Conservation (phyloP, 805 yeast genomes). For the Ogataea angusta region DNA sequence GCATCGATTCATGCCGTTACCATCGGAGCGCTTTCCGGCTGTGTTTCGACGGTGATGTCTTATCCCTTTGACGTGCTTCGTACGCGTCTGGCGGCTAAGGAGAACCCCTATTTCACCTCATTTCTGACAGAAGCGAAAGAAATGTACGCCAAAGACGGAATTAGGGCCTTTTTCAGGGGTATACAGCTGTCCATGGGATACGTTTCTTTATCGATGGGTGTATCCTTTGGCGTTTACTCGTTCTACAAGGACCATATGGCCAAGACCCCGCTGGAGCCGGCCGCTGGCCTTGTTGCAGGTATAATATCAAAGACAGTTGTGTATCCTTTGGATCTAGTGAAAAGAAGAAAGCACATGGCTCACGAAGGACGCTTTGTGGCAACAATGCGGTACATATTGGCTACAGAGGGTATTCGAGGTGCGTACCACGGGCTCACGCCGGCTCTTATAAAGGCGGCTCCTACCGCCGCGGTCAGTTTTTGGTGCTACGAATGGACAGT, state of each 20-base stretch:
- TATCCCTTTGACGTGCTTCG: conserved; percentile 91
- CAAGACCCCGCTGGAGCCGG: conserved; percentile 44
- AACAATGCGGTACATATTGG: conserved; percentile 40
- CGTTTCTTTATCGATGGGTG: conserved; percentile 67
- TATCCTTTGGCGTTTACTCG: conserved; percentile 71
- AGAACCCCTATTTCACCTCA: conserved; percentile 33
- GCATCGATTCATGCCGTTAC: conserved; percentile 44
- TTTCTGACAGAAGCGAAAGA: conserved; percentile 32
- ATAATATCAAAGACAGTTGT: conserved; percentile 64
- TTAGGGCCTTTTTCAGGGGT: conserved; percentile 49
- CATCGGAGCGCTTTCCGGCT: conserved; percentile 78
- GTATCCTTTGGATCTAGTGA: conserved; percentile 82
- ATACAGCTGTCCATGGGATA: conserved; percentile 52
- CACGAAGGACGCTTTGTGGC: conserved; percentile 16
- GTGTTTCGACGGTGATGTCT: conserved; percentile 64
- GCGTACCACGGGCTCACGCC: conserved; percentile 73
- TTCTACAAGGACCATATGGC: conserved; percentile 37
- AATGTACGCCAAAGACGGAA: conserved; percentile 36
- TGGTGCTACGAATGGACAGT: conserved; percentile 34
- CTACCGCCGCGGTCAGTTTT: conserved; percentile 49
- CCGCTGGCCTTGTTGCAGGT: conserved; percentile 77
- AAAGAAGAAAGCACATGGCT: conserved; percentile 71
- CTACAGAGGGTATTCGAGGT: conserved; percentile 60
- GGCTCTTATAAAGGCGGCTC: conserved; percentile 75
- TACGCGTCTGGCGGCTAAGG: conserved; percentile 77